phyloP scores from a whole-genome alignment of 2,329 filamentous ascomycete species.

The Fusarium marasasianum region DNA sequence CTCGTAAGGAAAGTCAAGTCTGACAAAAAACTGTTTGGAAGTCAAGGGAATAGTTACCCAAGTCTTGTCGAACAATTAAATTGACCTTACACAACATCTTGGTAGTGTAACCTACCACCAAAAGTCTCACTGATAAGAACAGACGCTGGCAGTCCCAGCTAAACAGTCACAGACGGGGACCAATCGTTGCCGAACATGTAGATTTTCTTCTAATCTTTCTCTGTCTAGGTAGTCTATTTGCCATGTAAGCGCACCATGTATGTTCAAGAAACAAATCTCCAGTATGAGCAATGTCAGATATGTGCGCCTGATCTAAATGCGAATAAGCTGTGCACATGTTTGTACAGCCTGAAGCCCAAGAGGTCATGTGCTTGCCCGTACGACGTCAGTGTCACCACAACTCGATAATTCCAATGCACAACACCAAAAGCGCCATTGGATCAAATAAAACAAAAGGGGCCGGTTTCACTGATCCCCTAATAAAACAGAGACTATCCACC shows the following conservation, averaged over 20 bases:
- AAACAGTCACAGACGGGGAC: background rate
- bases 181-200: background rate
- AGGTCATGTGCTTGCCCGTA: conserved; percentile 18
- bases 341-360: conserved; percentile 7
- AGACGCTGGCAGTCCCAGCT: background rate
- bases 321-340: conserved; percentile 15
- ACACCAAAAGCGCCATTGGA: conserved; percentile 15
- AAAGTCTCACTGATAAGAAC: background rate
- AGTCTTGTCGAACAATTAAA: background rate
- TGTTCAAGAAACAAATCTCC: conserved; percentile 28
- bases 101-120: background rate
- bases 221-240: conserved; percentile 36
- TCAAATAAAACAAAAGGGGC: background rate
- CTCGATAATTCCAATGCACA: background rate
- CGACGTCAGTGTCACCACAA: conserved; percentile 19
- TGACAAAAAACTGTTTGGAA: background rate
- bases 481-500: background rate
- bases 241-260: conserved; percentile 24
- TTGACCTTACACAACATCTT: background rate
- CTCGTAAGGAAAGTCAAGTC: background rate
- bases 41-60: background rate
- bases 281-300: conserved; percentile 18
- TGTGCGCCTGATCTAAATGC: conserved; percentile 28
- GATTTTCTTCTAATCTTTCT: conserved; percentile 22
- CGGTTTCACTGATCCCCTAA: background rate